phyloP scores from a whole-genome alignment of 805 yeast genomes.

The Yarrowia sp. region DNA sequence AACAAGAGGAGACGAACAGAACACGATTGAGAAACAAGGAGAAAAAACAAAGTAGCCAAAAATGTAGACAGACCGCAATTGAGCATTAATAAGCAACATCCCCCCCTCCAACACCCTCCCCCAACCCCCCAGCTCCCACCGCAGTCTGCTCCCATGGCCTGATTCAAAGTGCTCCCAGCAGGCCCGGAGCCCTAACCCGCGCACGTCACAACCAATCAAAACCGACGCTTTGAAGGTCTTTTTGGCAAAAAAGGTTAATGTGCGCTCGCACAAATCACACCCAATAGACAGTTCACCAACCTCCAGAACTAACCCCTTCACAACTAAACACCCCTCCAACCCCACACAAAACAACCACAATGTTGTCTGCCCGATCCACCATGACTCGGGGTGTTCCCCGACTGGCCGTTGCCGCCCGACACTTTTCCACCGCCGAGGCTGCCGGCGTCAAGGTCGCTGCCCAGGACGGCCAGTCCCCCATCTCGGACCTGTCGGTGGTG shows the following conservation, averaged over 20 bases:
- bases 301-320: neutral
- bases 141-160: neutral
- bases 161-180: neutral
- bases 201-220: slow-evolving; percentile 19
- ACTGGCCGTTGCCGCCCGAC: slow-evolving; percentile 16
- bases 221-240: slow-evolving; percentile 26
- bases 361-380: slow-evolving; percentile 25
- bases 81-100: neutral
- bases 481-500: slow-evolving; percentile 73
- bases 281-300: slow-evolving; percentile 15
- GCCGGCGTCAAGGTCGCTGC: slow-evolving; percentile 34
- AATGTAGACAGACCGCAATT: too few relatives aligned
- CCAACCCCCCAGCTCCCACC: neutral
- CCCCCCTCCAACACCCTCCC: neutral
- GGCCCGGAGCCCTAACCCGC: neutral
- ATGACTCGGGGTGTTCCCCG: slow-evolving; percentile 24
- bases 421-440: slow-evolving; percentile 33
- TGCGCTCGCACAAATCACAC: slow-evolving; percentile 2
- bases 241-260: slow-evolving; percentile 18
- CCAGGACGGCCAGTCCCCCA: slow-evolving; percentile 59
- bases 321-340: neutral
- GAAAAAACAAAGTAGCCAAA: too few relatives aligned
- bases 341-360: neutral
- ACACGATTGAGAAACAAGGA: neutral
- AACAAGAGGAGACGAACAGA: too few relatives aligned